Evolutionary conservation across 352 stramenopile species (phyloP).

Genomic region (Pythium sukuiense): DNA sequence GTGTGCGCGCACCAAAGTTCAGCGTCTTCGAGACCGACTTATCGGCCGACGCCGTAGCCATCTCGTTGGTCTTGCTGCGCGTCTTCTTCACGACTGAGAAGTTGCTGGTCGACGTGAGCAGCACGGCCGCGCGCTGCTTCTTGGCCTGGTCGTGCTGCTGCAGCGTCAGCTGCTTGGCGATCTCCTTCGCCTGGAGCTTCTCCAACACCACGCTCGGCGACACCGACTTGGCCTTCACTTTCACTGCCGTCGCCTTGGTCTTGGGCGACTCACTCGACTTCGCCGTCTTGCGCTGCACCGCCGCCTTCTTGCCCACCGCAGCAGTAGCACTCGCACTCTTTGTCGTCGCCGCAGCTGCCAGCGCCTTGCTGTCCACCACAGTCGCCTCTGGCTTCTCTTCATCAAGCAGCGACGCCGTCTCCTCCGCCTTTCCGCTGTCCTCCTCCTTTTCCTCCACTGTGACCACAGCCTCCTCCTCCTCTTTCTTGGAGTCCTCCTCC

Average conservation of each 20-base stretch:
- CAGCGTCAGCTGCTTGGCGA: conserved; percentile 26
- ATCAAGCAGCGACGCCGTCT: neutral
- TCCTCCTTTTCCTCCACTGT: neutral
- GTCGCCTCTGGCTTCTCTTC: neutral
- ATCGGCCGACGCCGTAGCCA: neutral
- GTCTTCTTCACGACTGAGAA: conserved; percentile 34
- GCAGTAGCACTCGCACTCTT: neutral
- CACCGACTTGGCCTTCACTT: conserved; percentile 7
- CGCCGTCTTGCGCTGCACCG: neutral
- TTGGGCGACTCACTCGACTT: neutral
- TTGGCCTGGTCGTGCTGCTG: conserved; percentile 30
- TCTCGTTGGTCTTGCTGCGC: conserved; percentile 28
- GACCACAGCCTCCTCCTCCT: neutral
- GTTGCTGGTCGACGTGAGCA: conserved; percentile 25
- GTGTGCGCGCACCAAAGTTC: conserved; percentile 15
- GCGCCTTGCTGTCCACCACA: neutral
- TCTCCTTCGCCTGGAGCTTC: conserved; percentile 26
- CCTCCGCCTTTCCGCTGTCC: neutral
- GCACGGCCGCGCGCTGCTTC: conserved; percentile 21
- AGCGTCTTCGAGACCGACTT: conserved; percentile 23
- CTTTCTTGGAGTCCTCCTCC: neutral
- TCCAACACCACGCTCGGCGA: conserved; percentile 23
- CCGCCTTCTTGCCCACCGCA: conserved; percentile 18
- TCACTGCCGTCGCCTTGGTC: conserved; percentile 4
- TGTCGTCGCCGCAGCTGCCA: neutral